A percentile compares a stretch with the other conserved stretches of the same genome.
These are phyloP conservation scores for Euptelea pleiosperma DNA, from an alignment of 164 flowering plant genomes.

Conservation along the genomic window DNA sequence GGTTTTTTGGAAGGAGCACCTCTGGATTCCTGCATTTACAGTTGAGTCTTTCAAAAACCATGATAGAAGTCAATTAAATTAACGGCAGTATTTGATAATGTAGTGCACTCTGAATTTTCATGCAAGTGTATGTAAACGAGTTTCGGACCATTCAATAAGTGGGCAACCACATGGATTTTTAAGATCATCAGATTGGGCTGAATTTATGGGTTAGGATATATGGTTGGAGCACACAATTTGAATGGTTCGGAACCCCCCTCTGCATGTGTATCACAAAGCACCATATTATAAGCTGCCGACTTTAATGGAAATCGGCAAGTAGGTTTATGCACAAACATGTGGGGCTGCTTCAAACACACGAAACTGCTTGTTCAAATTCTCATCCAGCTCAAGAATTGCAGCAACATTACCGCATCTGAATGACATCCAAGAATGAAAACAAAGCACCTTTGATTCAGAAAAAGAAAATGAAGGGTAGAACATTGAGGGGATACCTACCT, in stretches of 20 bases:
- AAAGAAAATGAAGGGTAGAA: not conserved
- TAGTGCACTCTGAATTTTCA: constrained; percentile 2
- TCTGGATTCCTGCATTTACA: constrained; percentile 83
- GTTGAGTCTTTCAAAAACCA: not conserved
- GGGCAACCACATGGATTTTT: not conserved
- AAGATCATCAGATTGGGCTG: not conserved
- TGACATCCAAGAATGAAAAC: constrained; percentile 15
- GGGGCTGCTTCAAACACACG: constrained; percentile 99
- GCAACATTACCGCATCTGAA: constrained; percentile 99
- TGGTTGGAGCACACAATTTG: too few species aligned
- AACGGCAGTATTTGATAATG: not conserved
- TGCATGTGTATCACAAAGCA: not conserved
- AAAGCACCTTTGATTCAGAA: not conserved
- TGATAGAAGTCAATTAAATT: not conserved
- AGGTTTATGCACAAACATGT: constrained; percentile 52
- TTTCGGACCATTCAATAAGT: not conserved
- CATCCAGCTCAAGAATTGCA: constrained; percentile 96
- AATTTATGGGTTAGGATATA: too few species aligned
- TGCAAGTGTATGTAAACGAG: not conserved
- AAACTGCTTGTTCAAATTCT: constrained; percentile 80
- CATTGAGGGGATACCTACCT: constrained; percentile 38
- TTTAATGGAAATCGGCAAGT: not conserved
- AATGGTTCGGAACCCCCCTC: not conserved
- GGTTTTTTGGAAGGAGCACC: constrained; percentile 87
- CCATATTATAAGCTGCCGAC: not conserved